Evolutionary conservation across 208 protist genomes (phyloP).

Genomic region (Wallacemonas sp.): DNA sequence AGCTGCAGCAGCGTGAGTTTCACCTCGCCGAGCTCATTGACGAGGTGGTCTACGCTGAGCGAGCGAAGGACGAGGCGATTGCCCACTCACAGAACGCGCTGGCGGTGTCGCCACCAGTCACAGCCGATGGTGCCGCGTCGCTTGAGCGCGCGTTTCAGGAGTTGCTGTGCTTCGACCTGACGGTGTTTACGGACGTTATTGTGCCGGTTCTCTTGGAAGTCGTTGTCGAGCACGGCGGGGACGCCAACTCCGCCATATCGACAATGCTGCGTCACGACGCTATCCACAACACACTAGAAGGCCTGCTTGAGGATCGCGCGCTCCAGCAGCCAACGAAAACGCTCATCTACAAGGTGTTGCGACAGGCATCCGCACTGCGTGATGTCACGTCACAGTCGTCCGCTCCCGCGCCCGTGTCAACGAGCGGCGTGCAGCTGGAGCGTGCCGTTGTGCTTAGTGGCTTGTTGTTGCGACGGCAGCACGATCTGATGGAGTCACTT

Average conservation of each 20-base stretch:
- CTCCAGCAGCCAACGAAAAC: constrained; percentile 31
- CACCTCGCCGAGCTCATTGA: constrained; percentile 80
- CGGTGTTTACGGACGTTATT: constrained; percentile 48
- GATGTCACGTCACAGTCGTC: constrained; percentile 9
- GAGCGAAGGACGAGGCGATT: constrained; percentile 38
- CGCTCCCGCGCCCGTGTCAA: not conserved
- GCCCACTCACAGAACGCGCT: not conserved
- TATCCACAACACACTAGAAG: constrained; percentile 18
- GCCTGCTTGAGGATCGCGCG: constrained; percentile 16
- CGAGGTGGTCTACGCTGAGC: constrained; percentile 63
- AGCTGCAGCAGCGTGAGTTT: constrained; percentile 61
- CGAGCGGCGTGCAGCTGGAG: constrained; percentile 11
- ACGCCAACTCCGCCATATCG: not conserved
- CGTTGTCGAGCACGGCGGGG: not conserved
- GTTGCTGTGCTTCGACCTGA: constrained; percentile 48
- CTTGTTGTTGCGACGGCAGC: constrained; percentile 23
- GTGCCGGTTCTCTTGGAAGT: constrained; percentile 33
- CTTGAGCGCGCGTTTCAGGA: constrained; percentile 41
- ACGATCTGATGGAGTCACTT: constrained; percentile 22
- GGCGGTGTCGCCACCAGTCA: constrained; percentile 14
- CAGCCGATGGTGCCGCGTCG: constrained; percentile 21
- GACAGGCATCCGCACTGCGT: constrained; percentile 4
- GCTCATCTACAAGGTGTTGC: constrained; percentile 24
- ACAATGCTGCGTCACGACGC: constrained; percentile 7
- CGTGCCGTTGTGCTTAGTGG: constrained; percentile 31